phyloP scores from a whole-genome alignment of 345 rosid genomes.

The Linum lewisii region DNA sequence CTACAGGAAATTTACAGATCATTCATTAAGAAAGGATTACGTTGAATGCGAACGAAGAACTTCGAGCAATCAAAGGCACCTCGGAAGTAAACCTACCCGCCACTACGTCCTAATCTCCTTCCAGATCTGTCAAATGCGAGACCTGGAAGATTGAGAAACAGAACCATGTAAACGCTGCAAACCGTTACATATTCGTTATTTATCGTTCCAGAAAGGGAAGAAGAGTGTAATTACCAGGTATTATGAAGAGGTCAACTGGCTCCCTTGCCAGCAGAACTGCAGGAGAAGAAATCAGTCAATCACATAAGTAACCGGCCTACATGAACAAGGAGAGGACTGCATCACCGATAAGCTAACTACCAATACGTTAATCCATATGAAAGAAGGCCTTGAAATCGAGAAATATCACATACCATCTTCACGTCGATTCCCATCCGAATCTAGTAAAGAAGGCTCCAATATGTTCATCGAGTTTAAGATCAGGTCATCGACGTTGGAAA shows the following conservation, averaged over 20 bases:
- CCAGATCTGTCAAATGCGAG: constrained; percentile 9
- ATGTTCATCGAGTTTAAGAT: constrained; percentile 17
- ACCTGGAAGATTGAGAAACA: background rate
- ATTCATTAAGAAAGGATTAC: background rate
- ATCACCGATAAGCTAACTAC: no score
- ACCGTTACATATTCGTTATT: no score
- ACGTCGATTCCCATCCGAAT: constrained; percentile 19
- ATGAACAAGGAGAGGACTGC: no score
- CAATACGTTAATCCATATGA: no score
- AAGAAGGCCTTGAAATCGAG: constrained; percentile 17
- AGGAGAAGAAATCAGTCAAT: background rate
- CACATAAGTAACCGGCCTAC: no score
- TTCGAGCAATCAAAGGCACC: no score
- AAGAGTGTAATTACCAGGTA: constrained; percentile 2
- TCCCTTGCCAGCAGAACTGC: constrained; percentile 1
- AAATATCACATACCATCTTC: constrained; percentile 27
- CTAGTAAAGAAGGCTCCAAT: constrained; percentile 18
- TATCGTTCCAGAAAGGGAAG: background rate
- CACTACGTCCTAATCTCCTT: constrained; percentile 7
- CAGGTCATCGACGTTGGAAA: constrained; percentile 18
- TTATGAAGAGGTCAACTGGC: background rate
- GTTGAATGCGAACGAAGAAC: no score
- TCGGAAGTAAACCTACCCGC: constrained; percentile 4
- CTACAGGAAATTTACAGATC: background rate
- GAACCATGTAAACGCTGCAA: background rate